Base-by-base conservation (phyloP, 2,329 filamentous ascomycete genomes). In the Rhynchosporium secalis region DNA sequence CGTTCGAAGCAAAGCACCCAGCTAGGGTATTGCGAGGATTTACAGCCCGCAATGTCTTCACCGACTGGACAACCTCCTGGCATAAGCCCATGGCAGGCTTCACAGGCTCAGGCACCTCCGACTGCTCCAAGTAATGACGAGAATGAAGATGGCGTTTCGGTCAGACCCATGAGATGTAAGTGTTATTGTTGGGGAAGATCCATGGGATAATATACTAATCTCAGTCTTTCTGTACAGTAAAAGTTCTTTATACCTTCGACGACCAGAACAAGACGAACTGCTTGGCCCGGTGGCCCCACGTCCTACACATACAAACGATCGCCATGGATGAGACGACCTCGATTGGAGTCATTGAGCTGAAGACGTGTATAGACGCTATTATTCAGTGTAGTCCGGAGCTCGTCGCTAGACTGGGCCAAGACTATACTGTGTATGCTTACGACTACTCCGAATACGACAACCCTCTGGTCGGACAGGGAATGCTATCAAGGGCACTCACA, bases 351-450 rank as follows among this genome's bases (percentile, higher is more conserved):
- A 86, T 97, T 68, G 92, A 97, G 75, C 81, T 98, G 59, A 88
- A 88, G 69, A 88, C 89, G 65, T 98, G 95, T 76, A 85, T 97
- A 51, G 87, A 94, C 74, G 91, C 93, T 61, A 88, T 99, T 63
- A 79, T 81, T 29, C 79, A 85, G 61, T 84, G 82, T 78, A 98
- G 95, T 74, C 95, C 95, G 43, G 95, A 99, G 77, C 83, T 99
- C 51, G 80, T 92, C 52, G 85, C 86, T 73, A 80, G 89, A 80
- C 74, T 88, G 64, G 82, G 89, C 77, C 78, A 78, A 85, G 76
- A 99, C 78, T 99, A 95, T 77, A 95, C 92, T n/a, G 87, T 99
- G 61, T 99, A 99, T 77, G 92, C 94, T 36, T 91, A 92, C 78
- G 95, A 99, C 76, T 98, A 94, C 76, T 97, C 95, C 12, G 95